A percentile compares a stretch with the other conserved stretches of the same genome.
phyloP scores from a whole-genome alignment of 169 alveolate genomes.

The Plasmodium berghei region DNA sequence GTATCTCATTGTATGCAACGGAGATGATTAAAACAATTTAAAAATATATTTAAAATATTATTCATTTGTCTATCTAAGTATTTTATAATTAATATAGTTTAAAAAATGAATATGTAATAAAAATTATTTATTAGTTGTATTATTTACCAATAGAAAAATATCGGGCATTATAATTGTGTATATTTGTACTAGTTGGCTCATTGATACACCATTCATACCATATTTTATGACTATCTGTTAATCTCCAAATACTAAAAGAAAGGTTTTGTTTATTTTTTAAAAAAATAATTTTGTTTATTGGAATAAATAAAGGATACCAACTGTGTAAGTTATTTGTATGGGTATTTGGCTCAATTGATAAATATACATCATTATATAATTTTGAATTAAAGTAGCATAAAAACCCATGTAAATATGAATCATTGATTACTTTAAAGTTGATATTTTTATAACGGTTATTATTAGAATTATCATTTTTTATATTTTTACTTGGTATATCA shows the following conservation, averaged over 20 bases:
- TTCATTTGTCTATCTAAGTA: too few relatives aligned
- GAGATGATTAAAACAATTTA: too few relatives aligned
- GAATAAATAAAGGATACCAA: constrained; percentile 87
- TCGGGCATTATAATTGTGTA: constrained; percentile 65
- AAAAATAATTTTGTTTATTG: constrained; percentile 76
- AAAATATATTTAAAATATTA: too few relatives aligned
- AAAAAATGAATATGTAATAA: too few relatives aligned
- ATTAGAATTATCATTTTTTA: constrained; percentile 47
- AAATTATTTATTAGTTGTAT: background rate
- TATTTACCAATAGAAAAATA: constrained; percentile 62
- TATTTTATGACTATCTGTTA: constrained; percentile 78
- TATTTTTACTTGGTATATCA: constrained; percentile 23
- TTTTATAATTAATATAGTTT: too few relatives aligned
- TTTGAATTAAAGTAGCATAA: constrained; percentile 83
- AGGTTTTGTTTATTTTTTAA: constrained; percentile 77
- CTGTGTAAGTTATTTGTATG: constrained; percentile 77
- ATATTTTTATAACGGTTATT: constrained; percentile 80
- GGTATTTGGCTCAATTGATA: constrained; percentile 82
- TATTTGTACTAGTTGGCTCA: constrained; percentile 43
- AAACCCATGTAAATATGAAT: constrained; percentile 83
- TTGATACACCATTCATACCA: constrained; percentile 87
- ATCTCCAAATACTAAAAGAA: constrained; percentile 84
- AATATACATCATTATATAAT: constrained; percentile 78
- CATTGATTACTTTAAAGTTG: constrained; percentile 73
- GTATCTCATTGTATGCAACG: too few relatives aligned